Conservation (phyloP, 2,329 filamentous ascomycete genomes). For the Sclerotinia nivalis region DNA sequence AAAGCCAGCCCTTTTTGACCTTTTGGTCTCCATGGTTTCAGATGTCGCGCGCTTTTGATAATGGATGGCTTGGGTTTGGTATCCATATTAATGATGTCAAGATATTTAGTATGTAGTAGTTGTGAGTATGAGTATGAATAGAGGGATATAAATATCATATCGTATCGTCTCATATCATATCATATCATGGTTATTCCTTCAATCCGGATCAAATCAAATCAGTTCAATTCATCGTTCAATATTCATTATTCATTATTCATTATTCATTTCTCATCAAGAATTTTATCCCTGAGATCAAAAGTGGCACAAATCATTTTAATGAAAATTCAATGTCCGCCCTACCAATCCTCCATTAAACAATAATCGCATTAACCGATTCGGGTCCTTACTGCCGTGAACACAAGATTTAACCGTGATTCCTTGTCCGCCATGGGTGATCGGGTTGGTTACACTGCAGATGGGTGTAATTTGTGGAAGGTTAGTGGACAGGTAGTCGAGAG, state of each 20-base stretch:
- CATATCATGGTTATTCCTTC: no score
- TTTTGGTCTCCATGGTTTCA: constrained; percentile 11
- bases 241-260: no score
- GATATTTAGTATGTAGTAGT: background rate
- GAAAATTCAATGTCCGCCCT: background rate
- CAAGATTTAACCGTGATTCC: background rate
- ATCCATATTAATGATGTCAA: constrained; percentile 10
- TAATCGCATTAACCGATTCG: background rate
- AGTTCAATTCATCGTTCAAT: no score
- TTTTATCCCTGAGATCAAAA: no score
- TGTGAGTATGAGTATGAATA: no score
- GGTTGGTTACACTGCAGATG: background rate
- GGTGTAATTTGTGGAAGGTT: background rate
- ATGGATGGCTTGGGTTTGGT: no score
- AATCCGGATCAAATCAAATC: no score
- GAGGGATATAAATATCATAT: no score
- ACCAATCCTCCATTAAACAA: background rate
- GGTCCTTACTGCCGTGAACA: background rate
- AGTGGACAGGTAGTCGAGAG: no score
- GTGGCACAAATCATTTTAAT: background rate
- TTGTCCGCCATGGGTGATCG: background rate
- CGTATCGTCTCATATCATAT: no score
- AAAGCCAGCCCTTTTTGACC: no score
- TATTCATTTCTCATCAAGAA: no score
- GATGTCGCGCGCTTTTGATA: constrained; percentile 20